Conservation (phyloP, 345 rosid genomes). For the Arabis hirsuta region DNA sequence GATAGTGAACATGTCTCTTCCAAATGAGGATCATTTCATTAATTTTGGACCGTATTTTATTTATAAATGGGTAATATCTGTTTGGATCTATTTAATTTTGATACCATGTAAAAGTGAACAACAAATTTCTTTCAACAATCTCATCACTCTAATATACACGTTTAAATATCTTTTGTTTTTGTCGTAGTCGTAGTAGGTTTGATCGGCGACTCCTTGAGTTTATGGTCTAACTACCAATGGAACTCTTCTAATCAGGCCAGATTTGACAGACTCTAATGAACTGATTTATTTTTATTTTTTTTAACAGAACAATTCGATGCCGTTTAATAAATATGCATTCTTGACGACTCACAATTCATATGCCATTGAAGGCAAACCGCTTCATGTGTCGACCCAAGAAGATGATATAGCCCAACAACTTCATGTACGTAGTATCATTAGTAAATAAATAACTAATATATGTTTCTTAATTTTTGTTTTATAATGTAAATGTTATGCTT, state of each 20-base stretch:
- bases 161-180: neutral
- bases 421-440: slow-evolving; percentile 47
- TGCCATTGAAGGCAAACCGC: slow-evolving; percentile 49
- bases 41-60: neutral
- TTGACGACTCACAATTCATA: slow-evolving; percentile 65
- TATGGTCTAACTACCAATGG: slow-evolving; percentile 2
- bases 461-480: neutral
- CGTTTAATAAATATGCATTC: slow-evolving; percentile 63
- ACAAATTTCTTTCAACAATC: neutral
- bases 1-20: neutral
- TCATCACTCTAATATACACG: neutral
- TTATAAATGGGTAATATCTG: neutral
- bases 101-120: neutral
- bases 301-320: slow-evolving; percentile 54
- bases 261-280: slow-evolving; percentile 14
- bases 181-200: slow-evolving; percentile 15
- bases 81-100: neutral
- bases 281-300: neutral
- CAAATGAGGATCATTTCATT: neutral
- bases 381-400: slow-evolving; percentile 71
- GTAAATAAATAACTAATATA: neutral
- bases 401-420: slow-evolving; percentile 65
- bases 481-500: neutral
- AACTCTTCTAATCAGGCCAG: neutral
- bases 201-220: neutral